These are phyloP conservation scores for Entrophospora sp. DNA, from an alignment of 192 early-diverging fungal species.

Conservation along the genomic window DNA sequence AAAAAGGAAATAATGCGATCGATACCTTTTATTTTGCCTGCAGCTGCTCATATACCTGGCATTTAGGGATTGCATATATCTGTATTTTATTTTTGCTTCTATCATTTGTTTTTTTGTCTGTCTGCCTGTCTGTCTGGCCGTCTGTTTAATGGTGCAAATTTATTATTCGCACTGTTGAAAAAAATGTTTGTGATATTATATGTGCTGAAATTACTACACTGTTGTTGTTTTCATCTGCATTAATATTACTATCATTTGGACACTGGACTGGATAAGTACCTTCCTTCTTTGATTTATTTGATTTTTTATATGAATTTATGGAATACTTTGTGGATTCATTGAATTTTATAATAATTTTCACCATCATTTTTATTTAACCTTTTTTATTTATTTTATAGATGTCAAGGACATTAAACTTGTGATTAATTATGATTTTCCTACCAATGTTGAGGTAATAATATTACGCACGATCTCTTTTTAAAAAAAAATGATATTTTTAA, in stretches of 20 bases:
- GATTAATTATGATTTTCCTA: constrained; percentile 94
- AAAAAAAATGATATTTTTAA: not conserved
- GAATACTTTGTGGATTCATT: constrained; percentile 25
- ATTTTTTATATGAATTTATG: constrained; percentile 8
- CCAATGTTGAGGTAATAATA: constrained; percentile 63
- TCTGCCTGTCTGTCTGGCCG: not conserved
- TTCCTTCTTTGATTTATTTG: not conserved
- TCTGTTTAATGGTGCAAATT: not conserved
- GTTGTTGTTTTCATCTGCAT: not conserved
- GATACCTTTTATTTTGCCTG: constrained; percentile 18
- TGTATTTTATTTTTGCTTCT: constrained; percentile 5
- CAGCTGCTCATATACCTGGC: constrained; percentile 17
- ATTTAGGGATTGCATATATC: constrained; percentile 25
- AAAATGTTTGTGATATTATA: too few species aligned
- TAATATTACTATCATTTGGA: constrained; percentile 10
- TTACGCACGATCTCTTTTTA: constrained; percentile 3
- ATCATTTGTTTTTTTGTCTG: not conserved
- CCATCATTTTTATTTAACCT: too few species aligned
- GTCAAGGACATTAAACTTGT: constrained; percentile 95
- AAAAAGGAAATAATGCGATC: not conserved
- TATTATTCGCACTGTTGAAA: constrained; percentile 13
- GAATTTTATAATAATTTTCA: too few species aligned
- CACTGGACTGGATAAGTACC: not conserved
- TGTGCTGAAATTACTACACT: too few species aligned
- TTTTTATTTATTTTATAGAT: too few species aligned